Percentiles rank a stretch among this genome's conserved stretches.
Evolutionary conservation across 352 stramenopile species (phyloP).

Genomic region (Peronospora tabacina): DNA sequence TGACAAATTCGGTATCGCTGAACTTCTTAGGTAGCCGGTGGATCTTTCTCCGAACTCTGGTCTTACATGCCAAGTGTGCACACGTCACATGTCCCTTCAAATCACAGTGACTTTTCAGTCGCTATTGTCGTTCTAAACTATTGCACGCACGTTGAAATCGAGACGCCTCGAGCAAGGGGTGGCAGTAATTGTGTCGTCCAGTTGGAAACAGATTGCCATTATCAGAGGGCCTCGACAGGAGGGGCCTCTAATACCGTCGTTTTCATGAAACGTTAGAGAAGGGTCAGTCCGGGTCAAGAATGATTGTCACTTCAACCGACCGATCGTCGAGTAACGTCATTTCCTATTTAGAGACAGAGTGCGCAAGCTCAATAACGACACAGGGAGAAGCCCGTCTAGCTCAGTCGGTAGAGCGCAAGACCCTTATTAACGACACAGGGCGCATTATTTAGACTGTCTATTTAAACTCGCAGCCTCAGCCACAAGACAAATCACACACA

Average conservation of each 20-base stretch:
- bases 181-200: conserved; percentile 14
- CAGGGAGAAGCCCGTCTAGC: no score
- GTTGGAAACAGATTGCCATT: conserved; percentile 15
- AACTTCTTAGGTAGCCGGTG: conserved; percentile 19
- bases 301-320: conserved; percentile 30
- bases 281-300: conserved; percentile 13
- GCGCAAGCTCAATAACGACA: not conserved
- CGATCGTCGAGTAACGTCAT: conserved; percentile 23
- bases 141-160: conserved; percentile 26
- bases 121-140: conserved; percentile 18
- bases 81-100: conserved; percentile 20
- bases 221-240: conserved; percentile 2
- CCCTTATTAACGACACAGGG: not conserved
- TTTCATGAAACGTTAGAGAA: not conserved
- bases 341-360: conserved; percentile 26
- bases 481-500: conserved; percentile 1
- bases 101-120: conserved; percentile 2
- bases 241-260: not conserved
- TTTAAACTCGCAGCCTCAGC: conserved; percentile 4
- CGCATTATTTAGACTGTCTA: conserved; percentile 4
- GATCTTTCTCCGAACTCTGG: conserved; percentile 19
- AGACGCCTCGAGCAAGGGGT: conserved; percentile 3
- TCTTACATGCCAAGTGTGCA: conserved; percentile 5
- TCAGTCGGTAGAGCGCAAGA: no score
- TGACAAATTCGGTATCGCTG: conserved; percentile 5